Conservation (phyloP, 2,329 filamentous ascomycete species). For the Neofusicoccum kwambonambiense region DNA sequence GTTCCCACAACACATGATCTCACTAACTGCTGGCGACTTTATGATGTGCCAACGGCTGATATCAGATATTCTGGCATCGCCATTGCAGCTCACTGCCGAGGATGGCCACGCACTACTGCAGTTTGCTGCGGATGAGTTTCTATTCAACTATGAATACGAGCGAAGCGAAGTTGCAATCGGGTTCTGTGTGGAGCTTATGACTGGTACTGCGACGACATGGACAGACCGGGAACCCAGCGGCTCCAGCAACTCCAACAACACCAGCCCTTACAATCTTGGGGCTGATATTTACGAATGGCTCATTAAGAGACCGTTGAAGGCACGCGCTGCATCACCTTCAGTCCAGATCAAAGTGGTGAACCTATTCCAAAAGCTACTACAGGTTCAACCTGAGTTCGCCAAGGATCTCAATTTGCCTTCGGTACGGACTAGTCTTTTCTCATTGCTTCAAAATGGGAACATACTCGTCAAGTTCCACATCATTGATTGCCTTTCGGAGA, state of each 20-base stretch:
- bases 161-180: slow-evolving; percentile 72
- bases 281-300: slow-evolving; percentile 79
- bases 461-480: slow-evolving; percentile 75
- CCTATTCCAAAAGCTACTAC: slow-evolving; percentile 70
- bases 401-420: slow-evolving; percentile 59
- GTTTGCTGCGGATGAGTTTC: slow-evolving; percentile 44
- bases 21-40: slow-evolving; percentile 20
- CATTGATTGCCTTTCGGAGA: slow-evolving; percentile 63
- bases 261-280: slow-evolving; percentile 59
- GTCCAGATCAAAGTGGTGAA: slow-evolving; percentile 66
- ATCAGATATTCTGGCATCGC: slow-evolving; percentile 18
- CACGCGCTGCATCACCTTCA: slow-evolving; percentile 66
- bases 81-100: slow-evolving; percentile 25
- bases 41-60: slow-evolving; percentile 20
- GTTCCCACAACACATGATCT: slow-evolving; percentile 20
- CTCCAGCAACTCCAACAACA: too few species aligned
- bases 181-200: slow-evolving; percentile 66
- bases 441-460: slow-evolving; percentile 64
- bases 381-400: slow-evolving; percentile 66
- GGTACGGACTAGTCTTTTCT: slow-evolving; percentile 70
- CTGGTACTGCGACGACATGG: slow-evolving; percentile 65
- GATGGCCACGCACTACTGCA: slow-evolving; percentile 48
- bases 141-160: slow-evolving; percentile 60
- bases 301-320: slow-evolving; percentile 63
- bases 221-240: slow-evolving; percentile 48